These are phyloP conservation scores for Fusarium oligoseptatum DNA, from an alignment of 2,329 filamentous ascomycete species.

Conservation along the genomic window DNA sequence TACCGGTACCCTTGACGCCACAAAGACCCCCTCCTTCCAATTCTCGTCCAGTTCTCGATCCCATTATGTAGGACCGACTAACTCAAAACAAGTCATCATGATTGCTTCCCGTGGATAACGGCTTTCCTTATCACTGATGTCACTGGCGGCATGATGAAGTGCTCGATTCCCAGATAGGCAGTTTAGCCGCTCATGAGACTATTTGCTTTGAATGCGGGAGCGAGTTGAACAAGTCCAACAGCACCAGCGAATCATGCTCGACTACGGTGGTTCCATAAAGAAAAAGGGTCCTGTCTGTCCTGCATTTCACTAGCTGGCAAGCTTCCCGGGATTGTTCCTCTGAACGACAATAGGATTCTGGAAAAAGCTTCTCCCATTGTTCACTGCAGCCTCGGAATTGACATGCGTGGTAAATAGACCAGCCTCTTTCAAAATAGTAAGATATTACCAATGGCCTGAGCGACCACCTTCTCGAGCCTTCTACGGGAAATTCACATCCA, in stretches of 20 bases:
- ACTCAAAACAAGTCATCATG: conserved; percentile 1
- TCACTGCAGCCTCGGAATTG: conserved; percentile 16
- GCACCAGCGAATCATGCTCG: conserved; percentile 10
- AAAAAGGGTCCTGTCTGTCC: not conserved
- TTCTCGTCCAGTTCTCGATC: conserved; percentile 1
- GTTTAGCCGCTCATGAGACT: not conserved
- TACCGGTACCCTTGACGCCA: conserved; percentile 22
- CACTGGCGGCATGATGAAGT: not conserved
- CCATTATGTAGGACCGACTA: not conserved
- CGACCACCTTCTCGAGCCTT: conserved; percentile 39
- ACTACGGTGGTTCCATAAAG: not conserved
- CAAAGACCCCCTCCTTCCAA: not conserved
- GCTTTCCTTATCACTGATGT: conserved; percentile 8
- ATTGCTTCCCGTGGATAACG: not conserved
- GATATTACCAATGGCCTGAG: not conserved
- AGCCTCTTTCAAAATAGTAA: not conserved
- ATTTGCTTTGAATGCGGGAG: not conserved
- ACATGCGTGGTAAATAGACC: not conserved
- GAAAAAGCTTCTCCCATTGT: not conserved
- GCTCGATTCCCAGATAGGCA: not conserved
- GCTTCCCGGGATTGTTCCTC: not conserved
- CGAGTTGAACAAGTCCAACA: not conserved
- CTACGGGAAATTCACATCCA: conserved; percentile 25
- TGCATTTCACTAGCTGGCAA: not conserved
- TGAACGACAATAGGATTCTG: not conserved